Conservation (phyloP, 257 asterid genomes). For the Lithospermum erythrorhizon region DNA sequence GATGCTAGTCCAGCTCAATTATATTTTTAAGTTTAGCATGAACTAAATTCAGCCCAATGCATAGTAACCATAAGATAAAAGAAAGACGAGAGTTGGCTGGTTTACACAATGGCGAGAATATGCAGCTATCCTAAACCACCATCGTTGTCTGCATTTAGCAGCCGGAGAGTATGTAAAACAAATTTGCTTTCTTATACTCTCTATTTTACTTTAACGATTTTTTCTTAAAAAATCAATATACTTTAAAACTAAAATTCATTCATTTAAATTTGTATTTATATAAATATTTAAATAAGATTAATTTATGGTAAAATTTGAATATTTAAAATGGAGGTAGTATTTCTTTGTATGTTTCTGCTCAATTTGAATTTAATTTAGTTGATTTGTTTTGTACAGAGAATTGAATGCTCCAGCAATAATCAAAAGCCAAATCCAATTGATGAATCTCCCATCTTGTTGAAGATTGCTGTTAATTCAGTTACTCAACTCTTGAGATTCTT, state of each 20-base stretch:
- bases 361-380: neutral
- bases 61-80: too few species aligned
- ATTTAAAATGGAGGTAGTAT: too few species aligned
- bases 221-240: too few species aligned
- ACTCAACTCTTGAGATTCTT: constrained; percentile 58
- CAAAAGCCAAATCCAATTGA: constrained; percentile 10
- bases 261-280: too few species aligned
- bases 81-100: too few species aligned
- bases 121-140: neutral
- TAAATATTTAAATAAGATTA: neutral
- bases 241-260: too few species aligned
- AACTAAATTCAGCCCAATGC: too few species aligned
- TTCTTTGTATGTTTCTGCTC: neutral
- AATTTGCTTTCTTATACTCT: neutral
- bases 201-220: too few species aligned
- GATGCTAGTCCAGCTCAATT: too few species aligned
- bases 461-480: constrained; percentile 45
- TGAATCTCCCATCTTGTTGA: constrained; percentile 48
- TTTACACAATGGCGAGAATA: too few species aligned
- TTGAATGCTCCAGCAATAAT: constrained; percentile 33
- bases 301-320: too few species aligned
- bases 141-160: neutral
- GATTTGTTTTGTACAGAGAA: constrained; percentile 18
- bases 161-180: neutral
- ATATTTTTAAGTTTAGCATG: too few species aligned